phyloP scores from a whole-genome alignment of 306 rosid species.

The Nissolia schottii region DNA sequence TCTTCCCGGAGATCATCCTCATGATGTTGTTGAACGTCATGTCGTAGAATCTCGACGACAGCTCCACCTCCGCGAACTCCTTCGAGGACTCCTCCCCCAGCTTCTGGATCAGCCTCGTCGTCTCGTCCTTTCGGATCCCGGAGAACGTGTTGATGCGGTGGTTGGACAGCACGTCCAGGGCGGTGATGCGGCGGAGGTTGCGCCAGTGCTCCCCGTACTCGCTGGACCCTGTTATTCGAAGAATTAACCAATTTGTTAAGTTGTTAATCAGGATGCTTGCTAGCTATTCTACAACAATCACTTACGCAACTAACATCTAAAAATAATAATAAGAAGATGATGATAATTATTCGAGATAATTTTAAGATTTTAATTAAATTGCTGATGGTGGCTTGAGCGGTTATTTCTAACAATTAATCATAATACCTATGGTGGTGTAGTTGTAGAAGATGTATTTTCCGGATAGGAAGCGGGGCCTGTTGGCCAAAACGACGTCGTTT shows the following conservation, averaged over 20 bases:
- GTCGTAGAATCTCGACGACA: constrained; percentile 20
- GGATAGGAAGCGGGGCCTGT: constrained; percentile 27
- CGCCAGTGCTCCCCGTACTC: constrained; percentile 67
- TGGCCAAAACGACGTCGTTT: constrained; percentile 47
- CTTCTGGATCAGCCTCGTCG: constrained; percentile 9
- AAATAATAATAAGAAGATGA: too few relatives aligned
- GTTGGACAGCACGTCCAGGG: constrained; percentile 48
- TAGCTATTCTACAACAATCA: too few relatives aligned
- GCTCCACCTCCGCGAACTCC: constrained; percentile 18
- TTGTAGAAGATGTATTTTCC: constrained; percentile 53
- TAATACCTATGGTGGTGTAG: constrained; percentile 43
- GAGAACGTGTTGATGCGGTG: constrained; percentile 32
- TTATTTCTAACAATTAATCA: too few relatives aligned
- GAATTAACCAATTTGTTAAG: too few relatives aligned
- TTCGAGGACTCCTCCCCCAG: background rate
- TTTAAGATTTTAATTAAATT: too few relatives aligned
- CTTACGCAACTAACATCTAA: too few relatives aligned
- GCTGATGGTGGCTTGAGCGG: too few relatives aligned
- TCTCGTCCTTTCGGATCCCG: constrained; percentile 35
- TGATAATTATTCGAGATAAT: too few relatives aligned
- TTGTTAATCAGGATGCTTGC: too few relatives aligned
- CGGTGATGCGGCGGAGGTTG: constrained; percentile 52
- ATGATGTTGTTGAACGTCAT: constrained; percentile 44
- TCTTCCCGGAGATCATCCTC: constrained; percentile 33
- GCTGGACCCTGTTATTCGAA: too few relatives aligned